Percentiles rank a stretch among this genome's conserved stretches.
phyloP scores from a whole-genome alignment of 2,329 filamentous ascomycete genomes.

The Trichophyton schoenleinii region DNA sequence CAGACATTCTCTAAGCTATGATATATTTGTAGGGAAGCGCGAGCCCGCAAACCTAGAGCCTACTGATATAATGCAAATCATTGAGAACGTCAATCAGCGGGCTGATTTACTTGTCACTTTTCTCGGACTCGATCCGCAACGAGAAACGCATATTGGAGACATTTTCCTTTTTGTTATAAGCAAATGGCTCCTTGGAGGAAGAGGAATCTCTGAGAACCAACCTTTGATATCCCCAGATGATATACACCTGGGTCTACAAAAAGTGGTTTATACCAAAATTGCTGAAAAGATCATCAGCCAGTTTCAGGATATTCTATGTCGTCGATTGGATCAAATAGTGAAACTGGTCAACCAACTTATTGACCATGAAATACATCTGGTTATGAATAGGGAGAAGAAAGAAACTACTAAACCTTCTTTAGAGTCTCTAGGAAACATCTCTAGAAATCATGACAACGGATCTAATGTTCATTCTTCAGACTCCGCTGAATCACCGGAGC shows the following conservation, averaged over 20 bases:
- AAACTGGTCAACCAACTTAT: conserved; percentile 32
- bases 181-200: conserved; percentile 27
- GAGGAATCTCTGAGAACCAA: conserved; percentile 4
- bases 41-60: conserved; percentile 9
- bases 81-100: conserved; percentile 27
- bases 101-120: conserved; percentile 27
- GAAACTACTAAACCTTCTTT: conserved; percentile 9
- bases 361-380: conserved; percentile 21
- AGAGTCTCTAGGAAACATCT: conserved; percentile 27
- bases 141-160: conserved; percentile 29
- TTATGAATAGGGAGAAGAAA: conserved; percentile 3
- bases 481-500: conserved; percentile 22
- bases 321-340: conserved; percentile 28
- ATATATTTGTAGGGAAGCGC: conserved; percentile 21
- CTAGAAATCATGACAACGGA: conserved; percentile 13
- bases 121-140: conserved; percentile 28
- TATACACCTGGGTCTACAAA: conserved; percentile 22
- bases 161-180: conserved; percentile 33
- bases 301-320: conserved; percentile 32
- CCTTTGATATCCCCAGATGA: conserved; percentile 13
- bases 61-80: conserved; percentile 22
- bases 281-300: conserved; percentile 30
- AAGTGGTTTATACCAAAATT: conserved; percentile 30
- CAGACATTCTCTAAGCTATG: conserved; percentile 13
- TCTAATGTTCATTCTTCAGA: not conserved